phyloP scores from a whole-genome alignment of 208 protist genomes.

The Leishmania braziliensis region DNA sequence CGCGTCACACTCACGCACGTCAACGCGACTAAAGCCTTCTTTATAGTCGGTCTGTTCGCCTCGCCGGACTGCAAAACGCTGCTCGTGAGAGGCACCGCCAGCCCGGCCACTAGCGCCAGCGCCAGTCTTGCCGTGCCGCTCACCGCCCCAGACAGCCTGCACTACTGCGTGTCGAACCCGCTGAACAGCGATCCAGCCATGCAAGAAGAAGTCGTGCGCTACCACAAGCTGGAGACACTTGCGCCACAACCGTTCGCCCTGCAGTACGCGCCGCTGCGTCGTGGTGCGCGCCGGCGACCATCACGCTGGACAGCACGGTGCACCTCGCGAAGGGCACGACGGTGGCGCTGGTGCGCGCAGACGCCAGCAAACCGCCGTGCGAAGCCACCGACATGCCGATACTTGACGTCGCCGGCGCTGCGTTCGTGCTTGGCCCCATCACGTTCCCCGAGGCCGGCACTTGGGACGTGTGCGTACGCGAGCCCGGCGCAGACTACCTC shows the following conservation, averaged over 20 bases:
- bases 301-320: conserved; percentile 12
- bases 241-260: background rate
- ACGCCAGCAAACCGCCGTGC: background rate
- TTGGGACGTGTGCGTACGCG: conserved; percentile 45
- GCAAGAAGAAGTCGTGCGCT: background rate
- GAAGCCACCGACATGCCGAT: background rate
- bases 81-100: background rate
- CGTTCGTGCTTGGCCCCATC: conserved; percentile 16
- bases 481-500: conserved; percentile 10
- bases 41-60: background rate
- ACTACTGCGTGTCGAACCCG: conserved; percentile 15
- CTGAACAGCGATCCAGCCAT: background rate
- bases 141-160: background rate
- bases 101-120: background rate
- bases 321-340: conserved; percentile 5
- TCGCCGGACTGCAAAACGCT: background rate
- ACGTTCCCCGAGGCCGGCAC: conserved; percentile 27
- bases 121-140: background rate
- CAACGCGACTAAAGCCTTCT: conserved; percentile 1
- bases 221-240: background rate
- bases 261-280: background rate
- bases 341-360: conserved; percentile 2
- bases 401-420: conserved; percentile 11
- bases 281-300: background rate
- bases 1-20: background rate